Conservation (phyloP, 805 yeast genomes). For the Candida koratica region DNA sequence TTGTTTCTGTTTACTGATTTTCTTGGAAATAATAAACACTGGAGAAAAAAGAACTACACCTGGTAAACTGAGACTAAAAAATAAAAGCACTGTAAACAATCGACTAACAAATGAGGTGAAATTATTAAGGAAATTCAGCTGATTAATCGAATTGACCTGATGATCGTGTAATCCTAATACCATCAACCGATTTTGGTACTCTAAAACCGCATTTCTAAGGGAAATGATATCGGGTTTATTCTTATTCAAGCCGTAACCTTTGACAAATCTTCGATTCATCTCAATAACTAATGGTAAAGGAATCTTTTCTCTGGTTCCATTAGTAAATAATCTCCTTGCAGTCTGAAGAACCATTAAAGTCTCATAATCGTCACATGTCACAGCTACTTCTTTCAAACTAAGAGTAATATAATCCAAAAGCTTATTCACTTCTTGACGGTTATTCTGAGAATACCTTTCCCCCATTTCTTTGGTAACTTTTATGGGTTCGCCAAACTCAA, state of each 20-base stretch:
- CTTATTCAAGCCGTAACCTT: conserved; percentile 32
- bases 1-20: conserved; percentile 34
- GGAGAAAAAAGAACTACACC: conserved; percentile 39
- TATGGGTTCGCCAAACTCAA: conserved; percentile 43
- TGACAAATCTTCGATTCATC: conserved; percentile 36
- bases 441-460: conserved; percentile 22
- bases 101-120: conserved; percentile 24
- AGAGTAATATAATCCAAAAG: conserved; percentile 29
- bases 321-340: conserved; percentile 38
- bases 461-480: conserved; percentile 29
- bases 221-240: conserved; percentile 32
- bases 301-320: conserved; percentile 29
- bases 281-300: conserved; percentile 42
- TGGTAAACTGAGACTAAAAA: conserved; percentile 33
- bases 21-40: conserved; percentile 32
- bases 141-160: conserved; percentile 31
- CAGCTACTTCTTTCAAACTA: conserved; percentile 37
- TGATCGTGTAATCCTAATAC: conserved; percentile 38
- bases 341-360: conserved; percentile 43
- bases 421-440: conserved; percentile 25
- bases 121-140: conserved; percentile 20
- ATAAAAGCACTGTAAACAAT: conserved; percentile 25
- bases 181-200: conserved; percentile 30
- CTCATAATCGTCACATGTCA: conserved; percentile 40
- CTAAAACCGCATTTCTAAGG: conserved; percentile 28